A percentile compares a stretch with the other conserved stretches of the same genome.
Conservation (phyloP, 1,284 basidiomycete genomes). For the Blastosporella zonata region DNA sequence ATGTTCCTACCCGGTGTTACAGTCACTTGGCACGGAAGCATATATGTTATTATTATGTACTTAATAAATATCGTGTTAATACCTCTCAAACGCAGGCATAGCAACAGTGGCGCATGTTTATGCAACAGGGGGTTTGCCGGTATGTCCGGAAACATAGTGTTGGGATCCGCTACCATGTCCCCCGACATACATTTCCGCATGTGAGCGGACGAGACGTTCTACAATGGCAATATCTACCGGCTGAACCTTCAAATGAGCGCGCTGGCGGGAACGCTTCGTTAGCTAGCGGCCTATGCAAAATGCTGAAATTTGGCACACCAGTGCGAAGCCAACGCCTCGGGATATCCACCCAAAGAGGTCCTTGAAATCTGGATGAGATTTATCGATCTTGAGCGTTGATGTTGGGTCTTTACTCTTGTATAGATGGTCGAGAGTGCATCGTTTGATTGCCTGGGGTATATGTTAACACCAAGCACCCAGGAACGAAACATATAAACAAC, state of each 20-base stretch:
- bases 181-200: constrained; percentile 46
- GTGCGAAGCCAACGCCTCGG: constrained; percentile 52
- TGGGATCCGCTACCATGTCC: constrained; percentile 23
- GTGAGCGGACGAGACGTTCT: constrained; percentile 39
- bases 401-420: constrained; percentile 35
- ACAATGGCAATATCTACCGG: constrained; percentile 32
- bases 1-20: neutral
- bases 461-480: neutral
- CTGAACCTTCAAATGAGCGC: constrained; percentile 37
- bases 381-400: constrained; percentile 34
- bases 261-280: constrained; percentile 28
- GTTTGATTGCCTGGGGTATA: constrained; percentile 29
- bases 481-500: constrained; percentile 25
- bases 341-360: constrained; percentile 52
- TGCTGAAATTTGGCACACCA: constrained; percentile 35
- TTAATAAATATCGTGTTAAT: too few species aligned
- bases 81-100: neutral
- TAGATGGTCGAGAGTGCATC: constrained; percentile 32
- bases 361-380: constrained; percentile 59
- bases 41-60: too few species aligned
- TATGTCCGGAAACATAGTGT: neutral
- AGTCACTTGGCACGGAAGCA: neutral
- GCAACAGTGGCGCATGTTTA: constrained; percentile 2
- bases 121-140: neutral
- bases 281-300: neutral